Percentiles rank a stretch among this genome's conserved stretches.
These are phyloP conservation scores for Taiozyma onychis DNA, from an alignment of 1,139 yeast species.

Conservation along the genomic window DNA sequence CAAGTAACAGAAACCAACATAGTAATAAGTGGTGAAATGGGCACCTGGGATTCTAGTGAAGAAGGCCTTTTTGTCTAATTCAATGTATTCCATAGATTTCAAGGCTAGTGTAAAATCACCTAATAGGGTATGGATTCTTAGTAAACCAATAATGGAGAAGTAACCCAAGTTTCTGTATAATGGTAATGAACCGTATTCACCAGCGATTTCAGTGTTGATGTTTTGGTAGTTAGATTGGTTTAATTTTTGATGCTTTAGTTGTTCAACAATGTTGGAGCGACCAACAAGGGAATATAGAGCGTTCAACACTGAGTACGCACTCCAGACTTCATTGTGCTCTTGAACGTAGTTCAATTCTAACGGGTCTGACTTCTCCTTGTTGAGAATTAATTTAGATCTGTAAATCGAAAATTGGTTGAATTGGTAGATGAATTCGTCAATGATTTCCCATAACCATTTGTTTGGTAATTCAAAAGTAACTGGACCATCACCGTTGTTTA, in stretches of 20 bases:
- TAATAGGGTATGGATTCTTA: conserved; percentile 41
- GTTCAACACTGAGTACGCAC: conserved; percentile 40
- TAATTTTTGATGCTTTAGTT: conserved; percentile 32
- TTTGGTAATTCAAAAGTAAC: conserved; percentile 39
- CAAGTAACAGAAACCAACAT: conserved; percentile 44
- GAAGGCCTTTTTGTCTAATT: conserved; percentile 39
- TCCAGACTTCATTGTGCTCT: conserved; percentile 39
- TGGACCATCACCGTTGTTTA: conserved; percentile 37
- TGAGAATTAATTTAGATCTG: conserved; percentile 32
- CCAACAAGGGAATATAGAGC: conserved; percentile 42
- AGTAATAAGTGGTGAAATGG: conserved; percentile 44
- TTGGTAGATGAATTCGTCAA: conserved; percentile 47
- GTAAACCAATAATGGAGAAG: conserved; percentile 40
- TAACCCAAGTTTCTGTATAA: conserved; percentile 43
- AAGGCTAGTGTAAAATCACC: conserved; percentile 45
- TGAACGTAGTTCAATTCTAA: conserved; percentile 32
- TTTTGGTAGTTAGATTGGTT: conserved; percentile 23
- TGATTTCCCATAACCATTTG: conserved; percentile 46
- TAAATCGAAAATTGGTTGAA: conserved; percentile 39
- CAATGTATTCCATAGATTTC: conserved; percentile 41
- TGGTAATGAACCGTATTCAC: conserved; percentile 37
- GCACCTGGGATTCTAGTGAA: conserved; percentile 41
- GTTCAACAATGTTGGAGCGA: conserved; percentile 38
- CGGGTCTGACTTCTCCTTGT: conserved; percentile 25
- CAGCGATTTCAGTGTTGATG: conserved; percentile 30